Base-by-base conservation (phyloP, 371 early-diverging fungal species). In the Mucor velutinosus region DNA sequence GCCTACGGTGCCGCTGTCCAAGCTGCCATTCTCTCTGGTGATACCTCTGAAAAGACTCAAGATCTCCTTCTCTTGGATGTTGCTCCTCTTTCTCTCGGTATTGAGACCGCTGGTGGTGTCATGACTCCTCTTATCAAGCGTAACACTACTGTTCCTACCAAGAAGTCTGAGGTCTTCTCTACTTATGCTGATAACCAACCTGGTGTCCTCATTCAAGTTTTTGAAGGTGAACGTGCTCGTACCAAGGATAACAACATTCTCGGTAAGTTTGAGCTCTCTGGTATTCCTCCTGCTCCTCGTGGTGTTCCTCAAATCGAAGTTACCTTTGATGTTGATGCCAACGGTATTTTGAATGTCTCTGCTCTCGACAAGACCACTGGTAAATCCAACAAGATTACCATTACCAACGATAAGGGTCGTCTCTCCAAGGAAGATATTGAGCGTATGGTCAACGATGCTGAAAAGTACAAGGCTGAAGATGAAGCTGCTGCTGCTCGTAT, bases 1-100 rank as follows among this genome's bases (percentile, higher is more conserved):
- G 99, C 98, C 61, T 97, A 94, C 80, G 99, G 99, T 79, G 99
- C 99, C 72, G 97, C 97, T 73, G 94, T 96, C 75, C 97, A 95
- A 86, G 97, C 95, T 67, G 94, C 90, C 91, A 87, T 94, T 77
- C 82, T 94, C 45, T 84, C 89, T 63, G 92, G 91, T 79, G 89
- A 92, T 58, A 90, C 91, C 53, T 81, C 84, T 67, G 86, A 87
- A 68, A 84, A 83, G 81, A 86, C 89, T 74, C 87, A 87, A 58
- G 87, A 87, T 63, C 83, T 97, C 47, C 75, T 94, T 45, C 87
- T 95, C 69, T 82, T 97, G 66, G 99, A 98, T 83, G 94, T 94
- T 39, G 89, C 90, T 66, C 97, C n/a, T n/a, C n/a, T n/a, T n/a
- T n/a, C n/a, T n/a, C n/a, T n/a, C n/a, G n/a, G n/a, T n/a, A n/a